Evolutionary conservation across 257 asterid genomes (phyloP), one percentile per base, ranked within the genome.

Genomic region (Ligustrum vulgare): DNA sequence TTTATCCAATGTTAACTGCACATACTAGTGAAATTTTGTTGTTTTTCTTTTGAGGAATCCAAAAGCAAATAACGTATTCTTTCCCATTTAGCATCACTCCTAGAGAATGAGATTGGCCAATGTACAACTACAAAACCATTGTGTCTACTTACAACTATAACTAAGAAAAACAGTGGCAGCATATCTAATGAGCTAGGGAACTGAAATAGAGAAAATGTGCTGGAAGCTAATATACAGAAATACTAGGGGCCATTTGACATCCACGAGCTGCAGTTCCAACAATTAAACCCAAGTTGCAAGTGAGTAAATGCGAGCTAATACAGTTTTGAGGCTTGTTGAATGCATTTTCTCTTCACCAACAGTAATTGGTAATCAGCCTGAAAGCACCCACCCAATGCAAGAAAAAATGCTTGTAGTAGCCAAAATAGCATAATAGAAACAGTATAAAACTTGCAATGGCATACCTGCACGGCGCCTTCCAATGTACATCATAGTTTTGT

Each of bases 401-500:
- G 77, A 43, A 58, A 43, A 63, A 69, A 20, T 70, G 37, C 69
- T 81, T 23, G 39, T 22, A 37, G 69, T 56, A 64, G 69, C 75
- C n/a, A n/a, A 22, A 67, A 33, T 37, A 67, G 80, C 33, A 51
- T 8, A 45, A 70, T 16, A 51, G 69, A 80, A 5, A 41, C 13
- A n/a, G 71, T 22, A 39, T 69, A 60, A 71, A 36, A 72, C 70
- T 72, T 65, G 75, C 43, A 39, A 84, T 20, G 88, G 78, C 75
- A 83, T 77, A 31, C 88, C 73, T 54, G 41, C 23, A 66, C 37
- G 94, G 60, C 72, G 96, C 84, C 94, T 86, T 79, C 94, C 94
- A 1, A 90, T 63, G 83, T 94, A 84, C 97, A 94, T 80, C 89
- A 87, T 92, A 18, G 93, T 79, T 81, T 85, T 90, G 87, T 92